Evolutionary conservation across 192 early-diverging fungal genomes (phyloP).

Genomic region (Coemansia sp.): DNA sequence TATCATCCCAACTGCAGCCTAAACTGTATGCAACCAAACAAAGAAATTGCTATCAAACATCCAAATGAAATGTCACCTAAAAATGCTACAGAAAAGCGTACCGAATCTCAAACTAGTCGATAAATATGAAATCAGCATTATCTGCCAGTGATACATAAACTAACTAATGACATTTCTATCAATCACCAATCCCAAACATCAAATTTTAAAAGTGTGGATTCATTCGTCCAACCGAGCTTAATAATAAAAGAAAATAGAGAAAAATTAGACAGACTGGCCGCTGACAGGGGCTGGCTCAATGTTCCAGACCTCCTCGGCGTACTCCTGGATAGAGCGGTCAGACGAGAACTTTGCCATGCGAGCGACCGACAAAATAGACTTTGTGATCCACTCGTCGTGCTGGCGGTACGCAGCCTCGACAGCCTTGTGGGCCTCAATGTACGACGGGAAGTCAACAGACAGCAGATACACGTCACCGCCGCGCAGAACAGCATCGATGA

Average conservation of each 20-base stretch:
- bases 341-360: constrained; percentile 95
- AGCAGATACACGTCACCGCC: constrained; percentile 76
- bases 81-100: no score
- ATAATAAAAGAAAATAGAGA: constrained; percentile 8
- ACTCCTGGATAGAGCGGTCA: constrained; percentile 87
- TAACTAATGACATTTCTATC: no score
- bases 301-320: constrained; percentile 91
- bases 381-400: constrained; percentile 80
- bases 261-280: constrained; percentile 7
- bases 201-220: no score
- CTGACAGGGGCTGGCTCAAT: constrained; percentile 59
- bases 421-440: constrained; percentile 66
- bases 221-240: no score
- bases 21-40: no score
- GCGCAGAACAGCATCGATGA: constrained; percentile 76
- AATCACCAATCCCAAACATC: no score
- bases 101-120: no score
- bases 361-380: constrained; percentile 86
- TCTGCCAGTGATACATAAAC: no score
- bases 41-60: no score
- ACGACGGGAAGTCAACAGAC: constrained; percentile 81
- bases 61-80: no score
- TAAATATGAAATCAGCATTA: no score
- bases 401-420: constrained; percentile 88
- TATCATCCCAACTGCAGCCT: no score